Evolutionary conservation across 2,329 filamentous ascomycete species (phyloP).

Genomic region (Aureobasidium melanogenum): DNA sequence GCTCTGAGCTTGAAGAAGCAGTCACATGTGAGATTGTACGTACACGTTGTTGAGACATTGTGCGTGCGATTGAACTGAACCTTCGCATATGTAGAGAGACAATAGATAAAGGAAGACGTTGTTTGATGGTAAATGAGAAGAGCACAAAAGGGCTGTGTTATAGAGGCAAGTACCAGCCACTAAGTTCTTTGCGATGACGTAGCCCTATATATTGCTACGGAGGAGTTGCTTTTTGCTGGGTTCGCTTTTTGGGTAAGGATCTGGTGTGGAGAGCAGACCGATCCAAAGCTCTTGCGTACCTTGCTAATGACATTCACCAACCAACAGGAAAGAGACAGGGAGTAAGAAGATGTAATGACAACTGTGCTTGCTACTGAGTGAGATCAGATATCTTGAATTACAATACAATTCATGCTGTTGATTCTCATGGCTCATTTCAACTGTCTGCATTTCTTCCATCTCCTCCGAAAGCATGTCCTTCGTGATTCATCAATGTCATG

Average conservation of each 20-base stretch:
- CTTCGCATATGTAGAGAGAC: conserved; percentile 10
- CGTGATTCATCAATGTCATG: not conserved
- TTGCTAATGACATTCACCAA: not conserved
- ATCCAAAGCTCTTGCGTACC: too few species aligned
- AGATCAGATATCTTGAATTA: not conserved
- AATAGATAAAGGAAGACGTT: not conserved
- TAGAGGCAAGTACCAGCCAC: conserved; percentile 3
- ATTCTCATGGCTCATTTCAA: not conserved
- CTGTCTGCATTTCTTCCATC: not conserved
- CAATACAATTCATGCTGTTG: not conserved
- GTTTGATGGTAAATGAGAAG: not conserved
- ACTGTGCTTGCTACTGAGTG: not conserved
- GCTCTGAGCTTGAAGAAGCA: not conserved
- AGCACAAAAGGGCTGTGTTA: too few species aligned
- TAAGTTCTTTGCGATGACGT: not conserved
- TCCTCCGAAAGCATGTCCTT: not conserved
- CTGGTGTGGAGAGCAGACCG: too few species aligned
- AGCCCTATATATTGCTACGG: not conserved
- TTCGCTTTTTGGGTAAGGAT: too few species aligned
- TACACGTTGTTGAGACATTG: conserved; percentile 26
- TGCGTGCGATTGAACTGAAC: conserved; percentile 12
- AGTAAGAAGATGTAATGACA: not conserved
- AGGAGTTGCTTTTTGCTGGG: too few species aligned
- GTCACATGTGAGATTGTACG: not conserved
- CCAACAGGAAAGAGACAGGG: not conserved